Conservation (phyloP, 2,329 filamentous ascomycete species). For the Aspergillus vadensis region DNA sequence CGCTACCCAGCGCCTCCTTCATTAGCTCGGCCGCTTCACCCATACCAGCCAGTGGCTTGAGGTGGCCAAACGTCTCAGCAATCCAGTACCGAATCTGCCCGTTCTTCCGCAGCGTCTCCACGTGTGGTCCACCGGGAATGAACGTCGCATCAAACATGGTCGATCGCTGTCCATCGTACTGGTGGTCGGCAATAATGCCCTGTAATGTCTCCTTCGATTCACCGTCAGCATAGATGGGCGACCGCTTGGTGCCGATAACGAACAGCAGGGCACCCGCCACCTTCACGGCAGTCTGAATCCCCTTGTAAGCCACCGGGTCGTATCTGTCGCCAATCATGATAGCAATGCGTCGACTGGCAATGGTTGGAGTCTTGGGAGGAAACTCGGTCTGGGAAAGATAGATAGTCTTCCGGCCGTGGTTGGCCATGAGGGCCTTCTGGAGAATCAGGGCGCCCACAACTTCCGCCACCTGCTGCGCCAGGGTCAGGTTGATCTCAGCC, state of each 20-base stretch:
- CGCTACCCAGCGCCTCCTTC: constrained; percentile 43
- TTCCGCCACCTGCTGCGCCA: constrained; percentile 69
- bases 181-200: constrained; percentile 68
- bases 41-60: constrained; percentile 74
- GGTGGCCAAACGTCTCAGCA: constrained; percentile 76
- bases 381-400: constrained; percentile 67
- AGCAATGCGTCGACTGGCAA: constrained; percentile 70
- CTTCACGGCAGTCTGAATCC: constrained; percentile 64
- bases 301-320: constrained; percentile 65
- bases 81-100: constrained; percentile 76
- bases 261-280: constrained; percentile 67
- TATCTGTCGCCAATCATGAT: constrained; percentile 81
- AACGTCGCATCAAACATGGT: constrained; percentile 78
- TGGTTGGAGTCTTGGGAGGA: constrained; percentile 63
- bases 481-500: constrained; percentile 67
- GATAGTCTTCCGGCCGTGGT: constrained; percentile 68
- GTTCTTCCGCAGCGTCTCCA: constrained; percentile 65
- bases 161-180: constrained; percentile 76
- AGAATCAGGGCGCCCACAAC: constrained; percentile 68
- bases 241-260: constrained; percentile 68
- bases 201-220: constrained; percentile 48
- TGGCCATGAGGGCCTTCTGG: constrained; percentile 54
- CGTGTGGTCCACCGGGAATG: constrained; percentile 68
- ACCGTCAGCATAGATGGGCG: constrained; percentile 61
- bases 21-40: constrained; percentile 46